phyloP scores from a whole-genome alignment of 495 filamentous ascomycete species.

The Achaetomiella virescens region DNA sequence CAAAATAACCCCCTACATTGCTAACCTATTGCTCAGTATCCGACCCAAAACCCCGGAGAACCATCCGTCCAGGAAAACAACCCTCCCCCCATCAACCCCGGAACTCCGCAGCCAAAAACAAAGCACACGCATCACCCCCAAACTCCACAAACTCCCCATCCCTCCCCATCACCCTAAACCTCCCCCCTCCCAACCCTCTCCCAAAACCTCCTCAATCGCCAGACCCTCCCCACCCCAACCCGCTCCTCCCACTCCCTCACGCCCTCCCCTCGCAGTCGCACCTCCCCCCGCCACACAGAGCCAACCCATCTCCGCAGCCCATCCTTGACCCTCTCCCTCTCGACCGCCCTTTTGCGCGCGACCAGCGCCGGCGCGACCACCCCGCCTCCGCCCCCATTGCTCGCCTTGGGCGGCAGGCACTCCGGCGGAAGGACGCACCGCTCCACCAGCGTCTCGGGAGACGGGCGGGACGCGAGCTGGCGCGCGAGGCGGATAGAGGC shows the following conservation, averaged over 20 bases:
- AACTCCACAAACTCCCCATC: constrained; percentile 43
- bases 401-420: constrained; percentile 27
- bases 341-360: constrained; percentile 42
- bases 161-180: constrained; percentile 30
- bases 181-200: constrained; percentile 37
- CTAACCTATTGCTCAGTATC: too few species aligned
- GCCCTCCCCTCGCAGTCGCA: constrained; percentile 33
- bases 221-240: constrained; percentile 42
- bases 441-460: constrained; percentile 39
- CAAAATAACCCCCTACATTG: too few species aligned
- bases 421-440: constrained; percentile 42
- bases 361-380: constrained; percentile 26
- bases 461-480: constrained; percentile 38
- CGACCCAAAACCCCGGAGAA: too few species aligned
- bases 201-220: constrained; percentile 48
- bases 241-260: constrained; percentile 37
- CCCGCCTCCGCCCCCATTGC: neutral
- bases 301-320: constrained; percentile 46
- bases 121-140: constrained; percentile 19
- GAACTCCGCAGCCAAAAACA: neutral
- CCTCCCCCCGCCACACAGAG: constrained; percentile 40
- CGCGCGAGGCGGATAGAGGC: constrained; percentile 45
- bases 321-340: constrained; percentile 52
- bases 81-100: neutral
- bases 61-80: neutral